These are phyloP conservation scores for Solanum hybrid DNA, from an alignment of 305 asterid species.

Conservation along the genomic window DNA sequence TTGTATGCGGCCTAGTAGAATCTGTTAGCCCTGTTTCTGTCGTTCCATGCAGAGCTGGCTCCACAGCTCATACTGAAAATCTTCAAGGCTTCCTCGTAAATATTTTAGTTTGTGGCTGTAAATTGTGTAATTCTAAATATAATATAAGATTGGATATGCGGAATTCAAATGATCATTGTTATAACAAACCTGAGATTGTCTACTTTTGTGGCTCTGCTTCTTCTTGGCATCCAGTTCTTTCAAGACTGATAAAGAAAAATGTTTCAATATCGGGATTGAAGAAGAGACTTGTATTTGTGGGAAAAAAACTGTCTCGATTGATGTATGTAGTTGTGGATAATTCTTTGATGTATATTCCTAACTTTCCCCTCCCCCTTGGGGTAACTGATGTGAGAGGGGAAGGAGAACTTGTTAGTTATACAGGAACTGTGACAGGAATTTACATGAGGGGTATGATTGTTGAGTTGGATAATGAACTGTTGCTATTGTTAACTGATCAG, in stretches of 20 bases:
- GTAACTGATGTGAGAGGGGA: constrained; percentile 25
- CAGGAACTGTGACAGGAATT: constrained; percentile 60
- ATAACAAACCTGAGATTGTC: constrained; percentile 30
- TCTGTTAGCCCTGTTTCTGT: constrained; percentile 58
- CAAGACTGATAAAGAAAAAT: constrained; percentile 33
- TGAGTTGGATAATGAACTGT: constrained; percentile 69
- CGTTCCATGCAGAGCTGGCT: constrained; percentile 45
- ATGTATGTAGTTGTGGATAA: constrained; percentile 58
- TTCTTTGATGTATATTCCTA: constrained; percentile 39
- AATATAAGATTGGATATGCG: constrained; percentile 14
- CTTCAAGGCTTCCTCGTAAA: constrained; percentile 60
- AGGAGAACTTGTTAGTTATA: constrained; percentile 57
- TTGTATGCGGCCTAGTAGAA: constrained; percentile 42
- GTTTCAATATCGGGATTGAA: constrained; percentile 46
- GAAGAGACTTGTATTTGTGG: constrained; percentile 52
- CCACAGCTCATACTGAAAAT: constrained; percentile 3
- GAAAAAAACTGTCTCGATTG: constrained; percentile 50
- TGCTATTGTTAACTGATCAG: constrained; percentile 62
- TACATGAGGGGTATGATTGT: constrained; percentile 76
- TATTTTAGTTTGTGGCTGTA: constrained; percentile 59
- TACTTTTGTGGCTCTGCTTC: constrained; percentile 61
- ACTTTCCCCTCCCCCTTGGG: constrained; percentile 13
- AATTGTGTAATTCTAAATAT: constrained; percentile 34
- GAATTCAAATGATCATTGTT: constrained; percentile 36
- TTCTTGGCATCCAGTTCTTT: constrained; percentile 70